phyloP scores from a whole-genome alignment of 140 eudicot species.

The Bidens hawaiensis region DNA sequence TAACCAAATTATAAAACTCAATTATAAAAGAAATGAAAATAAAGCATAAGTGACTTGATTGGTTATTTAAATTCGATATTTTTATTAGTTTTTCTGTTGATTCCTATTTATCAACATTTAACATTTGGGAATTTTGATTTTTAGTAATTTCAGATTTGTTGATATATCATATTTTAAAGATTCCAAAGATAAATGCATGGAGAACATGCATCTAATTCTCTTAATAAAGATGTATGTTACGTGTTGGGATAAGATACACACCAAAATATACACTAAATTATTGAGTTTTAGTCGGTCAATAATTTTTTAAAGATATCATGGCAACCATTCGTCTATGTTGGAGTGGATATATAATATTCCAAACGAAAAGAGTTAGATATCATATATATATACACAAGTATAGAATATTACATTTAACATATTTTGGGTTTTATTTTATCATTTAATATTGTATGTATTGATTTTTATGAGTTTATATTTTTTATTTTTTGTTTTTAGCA shows the following conservation, averaged over 20 bases:
- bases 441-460: too few relatives aligned
- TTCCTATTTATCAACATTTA: too few relatives aligned
- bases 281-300: neutral
- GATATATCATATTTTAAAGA: neutral
- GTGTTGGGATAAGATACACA: constrained; percentile 7
- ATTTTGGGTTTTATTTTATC: too few relatives aligned
- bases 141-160: neutral
- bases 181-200: neutral
- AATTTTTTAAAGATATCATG: neutral
- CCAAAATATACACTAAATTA: constrained; percentile 1
- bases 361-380: neutral
- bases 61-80: too few relatives aligned
- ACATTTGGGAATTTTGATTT: neutral
- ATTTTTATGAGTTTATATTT: too few relatives aligned
- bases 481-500: too few relatives aligned
- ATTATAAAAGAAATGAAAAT: too few relatives aligned
- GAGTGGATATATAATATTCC: neutral
- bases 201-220: constrained; percentile 11
- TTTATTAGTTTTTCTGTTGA: too few relatives aligned
- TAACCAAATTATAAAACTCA: too few relatives aligned
- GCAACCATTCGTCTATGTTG: neutral
- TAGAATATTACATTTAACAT: too few relatives aligned
- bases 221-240: constrained; percentile 12
- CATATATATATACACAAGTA: too few relatives aligned
- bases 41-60: too few relatives aligned